Evolutionary conservation across 2,329 filamentous ascomycete species (phyloP).

Genomic region (Apiospora phragmitis): DNA sequence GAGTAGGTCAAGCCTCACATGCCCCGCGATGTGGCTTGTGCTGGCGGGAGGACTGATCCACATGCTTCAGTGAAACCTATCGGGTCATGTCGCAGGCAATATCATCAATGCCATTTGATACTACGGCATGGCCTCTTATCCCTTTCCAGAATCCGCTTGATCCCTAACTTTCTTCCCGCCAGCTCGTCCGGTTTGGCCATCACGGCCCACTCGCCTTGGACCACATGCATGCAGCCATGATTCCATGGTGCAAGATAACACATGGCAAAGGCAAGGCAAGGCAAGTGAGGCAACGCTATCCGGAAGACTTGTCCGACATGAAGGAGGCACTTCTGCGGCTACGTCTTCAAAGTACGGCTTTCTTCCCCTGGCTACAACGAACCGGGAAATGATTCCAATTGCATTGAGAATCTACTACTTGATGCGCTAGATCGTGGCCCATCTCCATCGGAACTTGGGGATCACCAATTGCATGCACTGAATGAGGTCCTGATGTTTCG

Average conservation of each 20-base stretch:
- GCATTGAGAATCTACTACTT: background rate
- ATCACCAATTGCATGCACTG: constrained; percentile 1
- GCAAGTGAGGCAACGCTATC: background rate
- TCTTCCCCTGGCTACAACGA: background rate
- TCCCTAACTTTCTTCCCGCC: background rate
- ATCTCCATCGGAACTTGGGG: background rate
- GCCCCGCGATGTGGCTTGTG: constrained; percentile 4
- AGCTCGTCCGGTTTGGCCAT: background rate
- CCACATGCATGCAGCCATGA: background rate
- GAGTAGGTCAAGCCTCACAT: background rate
- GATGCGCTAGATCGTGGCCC: background rate
- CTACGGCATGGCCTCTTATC: background rate
- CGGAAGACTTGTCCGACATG: background rate
- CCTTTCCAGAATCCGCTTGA: background rate
- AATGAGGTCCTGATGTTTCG: background rate
- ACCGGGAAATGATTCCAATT: background rate
- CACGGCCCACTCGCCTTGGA: background rate
- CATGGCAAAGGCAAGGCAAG: background rate
- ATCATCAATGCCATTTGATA: constrained; percentile 3
- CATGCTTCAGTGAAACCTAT: background rate
- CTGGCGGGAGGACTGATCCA: background rate
- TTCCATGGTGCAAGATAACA: background rate
- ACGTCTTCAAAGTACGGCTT: background rate
- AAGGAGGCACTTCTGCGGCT: background rate
- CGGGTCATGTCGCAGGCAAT: background rate